Evolutionary conservation across 192 early-diverging fungal species (phyloP).

Genomic region (Chytriomyces sp.): DNA sequence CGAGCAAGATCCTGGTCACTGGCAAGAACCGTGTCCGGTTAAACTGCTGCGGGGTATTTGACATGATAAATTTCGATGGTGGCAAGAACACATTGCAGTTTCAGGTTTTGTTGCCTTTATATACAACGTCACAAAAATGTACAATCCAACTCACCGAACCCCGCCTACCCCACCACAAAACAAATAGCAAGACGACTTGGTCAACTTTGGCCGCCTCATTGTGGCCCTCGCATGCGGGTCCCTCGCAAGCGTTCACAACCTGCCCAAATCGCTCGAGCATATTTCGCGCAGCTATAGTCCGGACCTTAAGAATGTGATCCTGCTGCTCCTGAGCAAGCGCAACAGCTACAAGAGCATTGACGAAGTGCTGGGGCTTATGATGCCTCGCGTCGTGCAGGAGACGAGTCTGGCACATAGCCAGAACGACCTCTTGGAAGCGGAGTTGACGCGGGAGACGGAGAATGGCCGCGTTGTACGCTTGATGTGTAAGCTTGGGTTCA

Average conservation of each 20-base stretch:
- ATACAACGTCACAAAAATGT: neutral
- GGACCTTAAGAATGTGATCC: slow-evolving; percentile 82
- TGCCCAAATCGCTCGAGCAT: slow-evolving; percentile 76
- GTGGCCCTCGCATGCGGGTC: slow-evolving; percentile 78
- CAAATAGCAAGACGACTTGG: slow-evolving; percentile 78
- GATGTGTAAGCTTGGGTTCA: slow-evolving; percentile 88
- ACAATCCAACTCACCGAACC: neutral
- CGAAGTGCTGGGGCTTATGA: slow-evolving; percentile 76
- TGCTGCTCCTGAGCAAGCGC: slow-evolving; percentile 79
- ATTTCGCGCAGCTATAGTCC: slow-evolving; percentile 74
- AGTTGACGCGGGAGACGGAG: slow-evolving; percentile 81
- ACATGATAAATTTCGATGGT: slow-evolving; percentile 71
- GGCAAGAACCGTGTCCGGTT: slow-evolving; percentile 75
- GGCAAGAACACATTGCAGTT: slow-evolving; percentile 53
- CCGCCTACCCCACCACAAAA: neutral
- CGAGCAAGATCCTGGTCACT: slow-evolving; percentile 83
- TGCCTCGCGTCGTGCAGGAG: slow-evolving; percentile 73
- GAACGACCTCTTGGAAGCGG: slow-evolving; percentile 79
- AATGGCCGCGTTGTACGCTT: slow-evolving; percentile 90
- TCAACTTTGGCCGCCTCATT: slow-evolving; percentile 80
- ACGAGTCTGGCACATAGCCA: slow-evolving; percentile 74
- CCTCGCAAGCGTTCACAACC: slow-evolving; percentile 65
- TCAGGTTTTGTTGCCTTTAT: neutral
- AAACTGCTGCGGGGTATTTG: slow-evolving; percentile 57
- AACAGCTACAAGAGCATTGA: slow-evolving; percentile 73